Conservation (phyloP, 495 filamentous ascomycete genomes). For the Xylaria venustula region DNA sequence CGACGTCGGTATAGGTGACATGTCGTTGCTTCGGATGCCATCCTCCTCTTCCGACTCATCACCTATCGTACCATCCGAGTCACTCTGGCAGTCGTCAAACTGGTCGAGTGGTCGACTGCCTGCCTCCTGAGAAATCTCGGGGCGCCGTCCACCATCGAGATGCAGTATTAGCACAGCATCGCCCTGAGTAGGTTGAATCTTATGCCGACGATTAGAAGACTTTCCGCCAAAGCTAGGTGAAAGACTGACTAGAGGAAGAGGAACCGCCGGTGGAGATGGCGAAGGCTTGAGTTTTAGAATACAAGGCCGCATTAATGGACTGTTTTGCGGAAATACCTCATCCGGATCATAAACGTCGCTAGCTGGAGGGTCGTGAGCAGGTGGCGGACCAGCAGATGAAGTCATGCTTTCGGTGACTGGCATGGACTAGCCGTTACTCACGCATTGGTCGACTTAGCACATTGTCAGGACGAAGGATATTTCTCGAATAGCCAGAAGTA, state of each 20-base stretch:
- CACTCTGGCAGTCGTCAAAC: slow-evolving; percentile 26
- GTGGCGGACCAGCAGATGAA: slow-evolving; percentile 36
- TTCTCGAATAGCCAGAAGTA: slow-evolving; percentile 1
- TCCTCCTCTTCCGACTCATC: slow-evolving; percentile 28
- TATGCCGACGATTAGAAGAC: slow-evolving; percentile 43
- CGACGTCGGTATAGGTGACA: slow-evolving; percentile 25
- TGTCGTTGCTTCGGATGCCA: slow-evolving; percentile 29
- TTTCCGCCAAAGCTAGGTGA: slow-evolving; percentile 33
- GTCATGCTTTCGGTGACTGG: slow-evolving; percentile 43
- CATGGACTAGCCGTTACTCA: slow-evolving; percentile 33
- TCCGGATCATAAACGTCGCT: slow-evolving; percentile 47
- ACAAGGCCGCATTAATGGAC: slow-evolving; percentile 41
- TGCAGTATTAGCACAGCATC: slow-evolving; percentile 55
- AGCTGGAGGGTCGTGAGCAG: slow-evolving; percentile 38
- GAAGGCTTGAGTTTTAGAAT: slow-evolving; percentile 39
- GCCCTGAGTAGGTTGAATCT: slow-evolving; percentile 44
- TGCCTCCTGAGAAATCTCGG: slow-evolving; percentile 45
- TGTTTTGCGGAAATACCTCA: slow-evolving; percentile 42
- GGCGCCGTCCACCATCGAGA: slow-evolving; percentile 49
- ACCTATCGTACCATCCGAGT: slow-evolving; percentile 19
- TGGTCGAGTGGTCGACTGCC: slow-evolving; percentile 27
- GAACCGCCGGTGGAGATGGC: slow-evolving; percentile 34
- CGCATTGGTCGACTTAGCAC: slow-evolving; percentile 31
- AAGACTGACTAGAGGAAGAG: slow-evolving; percentile 39
- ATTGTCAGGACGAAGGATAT: slow-evolving; percentile 20